A percentile compares a stretch with the other conserved stretches of the same genome.
These are phyloP conservation scores for Mycena sp. DNA, from an alignment of 1,284 basidiomycete species.

Conservation along the genomic window DNA sequence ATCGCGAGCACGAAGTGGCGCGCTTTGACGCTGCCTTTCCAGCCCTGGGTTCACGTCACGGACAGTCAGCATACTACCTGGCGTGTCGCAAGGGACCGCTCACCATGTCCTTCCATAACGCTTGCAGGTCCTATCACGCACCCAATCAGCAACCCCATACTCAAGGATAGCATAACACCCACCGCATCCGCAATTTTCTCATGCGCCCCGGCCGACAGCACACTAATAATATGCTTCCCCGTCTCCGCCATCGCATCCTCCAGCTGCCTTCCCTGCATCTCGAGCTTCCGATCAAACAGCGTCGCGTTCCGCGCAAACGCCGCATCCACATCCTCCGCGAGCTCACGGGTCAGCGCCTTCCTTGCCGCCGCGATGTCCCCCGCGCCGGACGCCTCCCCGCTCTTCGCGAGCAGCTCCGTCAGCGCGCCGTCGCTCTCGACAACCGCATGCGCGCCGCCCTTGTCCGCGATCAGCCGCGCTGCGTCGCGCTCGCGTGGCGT, in stretches of 20 bases:
- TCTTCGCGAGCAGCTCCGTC: conserved; percentile 31
- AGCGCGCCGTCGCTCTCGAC: conserved; percentile 35
- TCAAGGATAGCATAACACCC: no score
- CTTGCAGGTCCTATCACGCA: no score
- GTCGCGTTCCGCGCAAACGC: not conserved
- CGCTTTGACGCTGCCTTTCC: conserved; percentile 52
- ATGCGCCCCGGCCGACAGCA: no score
- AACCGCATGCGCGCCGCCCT: conserved; percentile 39
- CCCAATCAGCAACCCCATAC: no score
- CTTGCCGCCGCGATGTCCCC: not conserved
- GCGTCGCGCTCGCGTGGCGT: conserved; percentile 42
- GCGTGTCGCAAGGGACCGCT: no score
- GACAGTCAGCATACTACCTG: no score
- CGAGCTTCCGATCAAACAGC: not conserved
- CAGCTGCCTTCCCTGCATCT: not conserved
- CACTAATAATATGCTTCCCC: no score
- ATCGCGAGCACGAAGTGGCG: conserved; percentile 51
- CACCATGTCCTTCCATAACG: no score
- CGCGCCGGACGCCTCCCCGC: conserved; percentile 28
- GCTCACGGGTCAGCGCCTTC: not conserved
- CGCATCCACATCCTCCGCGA: not conserved
- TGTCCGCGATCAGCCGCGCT: conserved; percentile 34
- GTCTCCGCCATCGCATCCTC: not conserved
- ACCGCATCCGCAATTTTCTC: no score
- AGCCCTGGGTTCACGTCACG: conserved; percentile 41